Evolutionary conservation across 257 asterid genomes (phyloP), one percentile per base, ranked within the genome.

Genomic region (Thymus quinquecostatus): DNA sequence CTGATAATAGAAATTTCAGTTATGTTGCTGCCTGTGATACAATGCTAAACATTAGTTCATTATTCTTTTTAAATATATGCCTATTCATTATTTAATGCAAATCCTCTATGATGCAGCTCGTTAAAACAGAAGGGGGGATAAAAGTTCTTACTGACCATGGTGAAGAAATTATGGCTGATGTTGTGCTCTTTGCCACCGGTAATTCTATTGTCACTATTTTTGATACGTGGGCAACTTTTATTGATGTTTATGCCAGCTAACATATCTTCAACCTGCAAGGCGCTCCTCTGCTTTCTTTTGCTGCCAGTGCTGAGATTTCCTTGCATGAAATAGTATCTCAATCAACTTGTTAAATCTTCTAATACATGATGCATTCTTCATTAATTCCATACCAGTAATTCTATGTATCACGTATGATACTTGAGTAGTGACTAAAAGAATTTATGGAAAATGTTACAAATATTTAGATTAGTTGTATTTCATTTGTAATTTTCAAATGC

Each of bases 161-260:
- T 55, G 95, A 88, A 84, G 97, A 86, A 78, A 79, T 88, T 71
- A 69, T 80, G 64, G 99, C 97, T 38, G 99, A 95, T 82, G 97
- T 79, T 72, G 99, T 95, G 74, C 98, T 95, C 77, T 88, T 95
- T 81, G 99, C 99, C 76, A 95, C 98, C 13, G 99, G 99, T 95
- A 92, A 82, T 69, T 69, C 73, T 53, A 28, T 49, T 48, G 54
- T 76, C 27, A 53, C 61, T 66, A 12, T 40, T 8, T n/a, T 69
- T 66, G 40, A 3, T 67, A 43, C 28, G 21, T 21, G 21, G 21
- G 12, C 5, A 63, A 44, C 36, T 2, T 40, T 44, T 5, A 21
- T 48, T 66, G 33, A 41, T 12, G 4, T 71, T 66, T 21, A 21
- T 71, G 43, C 32, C 38, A 43, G 61, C 60, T 32, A 53, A 41